phyloP scores from a whole-genome alignment of 768 basidiomycete genomes.

The Fomitopsis pulvina region DNA sequence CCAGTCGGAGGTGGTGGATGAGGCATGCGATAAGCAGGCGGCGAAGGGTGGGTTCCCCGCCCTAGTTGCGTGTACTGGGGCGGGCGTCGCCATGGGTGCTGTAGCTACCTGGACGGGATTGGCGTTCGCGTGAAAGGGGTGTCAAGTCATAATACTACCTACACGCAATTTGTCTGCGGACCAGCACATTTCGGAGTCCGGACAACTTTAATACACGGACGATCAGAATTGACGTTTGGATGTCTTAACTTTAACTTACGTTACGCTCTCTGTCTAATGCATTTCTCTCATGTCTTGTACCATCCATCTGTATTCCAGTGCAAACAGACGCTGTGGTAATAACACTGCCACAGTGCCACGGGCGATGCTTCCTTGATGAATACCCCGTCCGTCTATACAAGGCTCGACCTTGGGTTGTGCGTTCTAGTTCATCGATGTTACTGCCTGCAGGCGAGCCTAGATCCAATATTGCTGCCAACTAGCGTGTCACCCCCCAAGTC shows the following conservation, averaged over 20 bases:
- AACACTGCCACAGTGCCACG: neutral
- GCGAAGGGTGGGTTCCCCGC: neutral
- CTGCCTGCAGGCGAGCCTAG: too few relatives aligned
- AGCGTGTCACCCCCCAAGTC: neutral
- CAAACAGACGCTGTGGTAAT: neutral
- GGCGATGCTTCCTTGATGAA: neutral
- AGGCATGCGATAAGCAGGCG: neutral
- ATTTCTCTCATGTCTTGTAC: neutral
- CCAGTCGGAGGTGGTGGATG: neutral
- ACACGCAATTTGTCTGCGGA: neutral
- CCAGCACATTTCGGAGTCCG: neutral
- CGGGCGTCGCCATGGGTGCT: constrained; percentile 55
- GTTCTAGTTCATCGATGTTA: neutral
- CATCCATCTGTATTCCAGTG: neutral
- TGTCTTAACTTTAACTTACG: neutral
- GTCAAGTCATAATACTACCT: neutral
- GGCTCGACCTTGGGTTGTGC: neutral
- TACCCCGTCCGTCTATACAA: neutral
- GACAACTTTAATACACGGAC: neutral
- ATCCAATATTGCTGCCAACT: neutral
- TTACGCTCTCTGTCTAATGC: neutral
- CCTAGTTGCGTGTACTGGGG: constrained; percentile 18
- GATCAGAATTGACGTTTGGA: neutral
- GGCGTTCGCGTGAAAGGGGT: constrained; percentile 36
- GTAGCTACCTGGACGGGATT: constrained; percentile 55